Percentiles rank a stretch among this genome's conserved stretches.
These are phyloP conservation scores for Prototheca cutis DNA, from an alignment of 163 green algal genomes.

Conservation along the genomic window DNA sequence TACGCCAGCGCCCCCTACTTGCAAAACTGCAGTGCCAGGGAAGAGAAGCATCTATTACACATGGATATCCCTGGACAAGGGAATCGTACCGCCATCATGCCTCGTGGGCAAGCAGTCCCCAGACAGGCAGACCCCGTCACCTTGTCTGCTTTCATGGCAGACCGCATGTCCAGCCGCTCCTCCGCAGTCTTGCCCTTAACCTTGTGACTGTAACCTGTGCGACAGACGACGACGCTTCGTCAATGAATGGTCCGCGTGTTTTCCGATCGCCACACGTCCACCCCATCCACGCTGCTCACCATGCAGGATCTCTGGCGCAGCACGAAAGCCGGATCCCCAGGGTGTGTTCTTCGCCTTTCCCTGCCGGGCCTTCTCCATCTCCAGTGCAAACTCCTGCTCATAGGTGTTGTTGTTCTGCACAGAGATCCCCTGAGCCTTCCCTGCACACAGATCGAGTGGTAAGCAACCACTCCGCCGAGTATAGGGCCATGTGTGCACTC, in stretches of 20 bases:
- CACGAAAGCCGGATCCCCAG: slow-evolving; percentile 39
- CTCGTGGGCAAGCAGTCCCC: too few relatives aligned
- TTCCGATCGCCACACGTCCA: neutral
- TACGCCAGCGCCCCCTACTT: too few relatives aligned
- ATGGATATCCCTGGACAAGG: too few relatives aligned
- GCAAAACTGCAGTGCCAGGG: neutral
- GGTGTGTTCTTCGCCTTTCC: slow-evolving; percentile 53
- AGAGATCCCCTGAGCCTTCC: slow-evolving; percentile 19
- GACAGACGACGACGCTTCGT: too few relatives aligned
- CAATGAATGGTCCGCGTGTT: too few relatives aligned
- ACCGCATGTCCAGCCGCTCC: slow-evolving; percentile 58
- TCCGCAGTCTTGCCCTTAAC: slow-evolving; percentile 47
- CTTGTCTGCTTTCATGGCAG: slow-evolving; percentile 44
- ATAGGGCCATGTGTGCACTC: too few relatives aligned
- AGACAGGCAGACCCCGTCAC: too few relatives aligned
- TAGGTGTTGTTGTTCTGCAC: slow-evolving; percentile 48
- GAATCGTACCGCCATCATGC: too few relatives aligned
- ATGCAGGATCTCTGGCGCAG: slow-evolving; percentile 35
- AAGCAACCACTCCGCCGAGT: too few relatives aligned
- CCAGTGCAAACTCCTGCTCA: slow-evolving; percentile 59
- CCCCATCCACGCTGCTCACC: slow-evolving; percentile 14
- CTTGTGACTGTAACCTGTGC: slow-evolving; percentile 46
- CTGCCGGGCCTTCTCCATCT: slow-evolving; percentile 38
- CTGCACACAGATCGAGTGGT: too few relatives aligned
- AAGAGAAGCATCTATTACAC: neutral